Conservation (phyloP, 805 yeast genomes). For the Metschnikowia reukaufii region DNA sequence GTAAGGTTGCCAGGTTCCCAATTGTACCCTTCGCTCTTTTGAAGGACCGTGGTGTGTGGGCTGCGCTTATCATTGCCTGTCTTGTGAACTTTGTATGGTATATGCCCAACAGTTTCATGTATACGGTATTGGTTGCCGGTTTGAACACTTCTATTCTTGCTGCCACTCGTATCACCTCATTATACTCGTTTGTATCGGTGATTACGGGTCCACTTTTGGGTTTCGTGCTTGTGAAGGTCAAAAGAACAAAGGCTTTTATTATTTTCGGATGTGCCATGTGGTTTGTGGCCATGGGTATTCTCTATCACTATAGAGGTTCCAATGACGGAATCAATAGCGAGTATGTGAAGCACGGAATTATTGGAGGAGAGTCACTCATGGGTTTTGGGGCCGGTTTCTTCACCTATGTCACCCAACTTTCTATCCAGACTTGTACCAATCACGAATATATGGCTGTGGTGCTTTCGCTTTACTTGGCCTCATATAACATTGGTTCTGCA, state of each 20-base stretch:
- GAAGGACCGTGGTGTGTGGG: conserved; percentile 71
- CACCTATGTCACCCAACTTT: conserved; percentile 62
- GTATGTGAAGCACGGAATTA: conserved; percentile 48
- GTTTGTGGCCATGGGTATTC: conserved; percentile 61
- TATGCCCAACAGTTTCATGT: conserved; percentile 69
- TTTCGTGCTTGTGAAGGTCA: conserved; percentile 44
- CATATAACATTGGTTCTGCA: conserved; percentile 63
- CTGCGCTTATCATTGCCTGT: conserved; percentile 61
- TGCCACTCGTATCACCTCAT: conserved; percentile 64
- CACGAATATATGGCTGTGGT: conserved; percentile 67
- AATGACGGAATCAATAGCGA: conserved; percentile 35
- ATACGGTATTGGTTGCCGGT: conserved; percentile 64
- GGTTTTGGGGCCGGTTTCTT: conserved; percentile 78
- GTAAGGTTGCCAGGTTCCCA: conserved; percentile 57
- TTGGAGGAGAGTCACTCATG: conserved; percentile 61
- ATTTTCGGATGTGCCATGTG: conserved; percentile 58
- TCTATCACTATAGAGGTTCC: conserved; percentile 55
- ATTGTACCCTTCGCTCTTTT: conserved; percentile 58
- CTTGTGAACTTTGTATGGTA: conserved; percentile 62
- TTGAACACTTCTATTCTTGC: conserved; percentile 57
- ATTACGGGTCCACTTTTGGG: conserved; percentile 62
- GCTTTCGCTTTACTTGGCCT: conserved; percentile 55
- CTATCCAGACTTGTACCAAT: conserved; percentile 56
- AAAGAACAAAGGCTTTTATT: conserved; percentile 58
- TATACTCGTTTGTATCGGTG: conserved; percentile 66